Percentiles rank a stretch among this genome's conserved stretches.
Evolutionary conservation across 202 grass and related monocot genomes (phyloP).

Genomic region (Schoenoplectus tabernaemontani): DNA sequence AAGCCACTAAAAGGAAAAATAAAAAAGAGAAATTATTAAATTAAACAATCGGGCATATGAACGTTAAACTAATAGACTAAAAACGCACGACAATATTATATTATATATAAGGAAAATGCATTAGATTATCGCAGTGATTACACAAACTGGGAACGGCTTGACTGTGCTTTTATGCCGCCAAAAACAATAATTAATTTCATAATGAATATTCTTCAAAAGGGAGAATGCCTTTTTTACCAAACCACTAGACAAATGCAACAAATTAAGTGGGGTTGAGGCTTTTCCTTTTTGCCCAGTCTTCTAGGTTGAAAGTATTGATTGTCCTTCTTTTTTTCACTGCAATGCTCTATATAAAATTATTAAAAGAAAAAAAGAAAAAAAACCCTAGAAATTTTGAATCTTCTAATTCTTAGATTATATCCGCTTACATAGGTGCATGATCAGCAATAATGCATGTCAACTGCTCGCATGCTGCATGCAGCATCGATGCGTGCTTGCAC

Average conservation of each 20-base stretch:
- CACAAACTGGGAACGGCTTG: not conserved
- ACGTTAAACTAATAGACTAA: not conserved
- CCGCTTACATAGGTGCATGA: not conserved
- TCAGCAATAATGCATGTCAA: not conserved
- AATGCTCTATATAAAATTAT: not conserved
- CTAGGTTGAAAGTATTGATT: constrained; percentile 16
- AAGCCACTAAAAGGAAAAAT: not conserved
- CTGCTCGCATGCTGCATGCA: not conserved
- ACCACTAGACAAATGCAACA: constrained; percentile 16
- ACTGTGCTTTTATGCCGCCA: constrained; percentile 2
- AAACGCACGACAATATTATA: not conserved
- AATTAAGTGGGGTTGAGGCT: not conserved
- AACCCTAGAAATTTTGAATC: not conserved
- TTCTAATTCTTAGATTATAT: not conserved
- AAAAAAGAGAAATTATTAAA: not conserved
- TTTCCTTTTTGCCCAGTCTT: constrained; percentile 24
- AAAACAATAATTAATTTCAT: constrained; percentile 3
- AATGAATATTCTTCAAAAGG: constrained; percentile 17
- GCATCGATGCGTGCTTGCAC: not conserved
- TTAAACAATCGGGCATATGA: not conserved
- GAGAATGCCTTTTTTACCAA: constrained; percentile 11
- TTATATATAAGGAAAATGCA: not conserved
- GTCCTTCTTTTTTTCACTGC: constrained; percentile 10
- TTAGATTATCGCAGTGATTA: not conserved
- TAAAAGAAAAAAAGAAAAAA: not conserved